Evolutionary conservation across 2,329 filamentous ascomycete genomes (phyloP), one percentile per base, ranked within the genome.

Genomic region (Colletotrichum lindemuthianum): DNA sequence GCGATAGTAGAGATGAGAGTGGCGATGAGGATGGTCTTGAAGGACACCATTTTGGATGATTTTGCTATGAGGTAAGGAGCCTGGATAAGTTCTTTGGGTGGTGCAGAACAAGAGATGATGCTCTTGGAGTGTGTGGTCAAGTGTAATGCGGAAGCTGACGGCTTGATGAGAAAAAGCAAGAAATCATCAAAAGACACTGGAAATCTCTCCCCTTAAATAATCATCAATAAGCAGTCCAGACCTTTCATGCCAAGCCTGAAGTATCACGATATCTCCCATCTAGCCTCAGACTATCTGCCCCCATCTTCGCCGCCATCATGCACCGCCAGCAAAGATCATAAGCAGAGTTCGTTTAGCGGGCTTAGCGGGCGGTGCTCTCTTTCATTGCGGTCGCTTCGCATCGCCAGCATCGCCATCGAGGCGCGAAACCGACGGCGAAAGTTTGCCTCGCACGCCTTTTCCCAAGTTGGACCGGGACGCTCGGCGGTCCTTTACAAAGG

Each of bases 131-230:
- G 43, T 45, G 13, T n/a, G 12, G 43, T 8, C 13, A 8, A n/a
- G 13, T 8, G 43, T 24, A 8, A 8, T n/a, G 10, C 41, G 48
- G 44, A n/a, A 9, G 24, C 37, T 50, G 56, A 2, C 45, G 16
- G 15, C 8, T 3, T 32, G 43, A 5, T 3, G 1, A 34, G n/a
- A 8, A 1, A 1, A 0, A 2, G 2, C 0, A 0, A 0, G 3
- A 2, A 1, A 16, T 6, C 2, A 3, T 11, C 4, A 2, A 12
- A 4, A 24, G 24, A 4, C 24, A 24, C 3, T 43, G 12, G 10
- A 33, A 41, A 1, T 15, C 8, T 16, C 9, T 15, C 32, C 48
- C 55, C 3, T 65, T 61, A 51, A 47, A 39, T 61, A 65, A 3
- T 48, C 9, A 1, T 43, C 15, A 11, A 24, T 8, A 1, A 24